These are phyloP conservation scores for Saccharum spontaneum DNA, from an alignment of 176 grass and related monocot species.

Conservation along the genomic window DNA sequence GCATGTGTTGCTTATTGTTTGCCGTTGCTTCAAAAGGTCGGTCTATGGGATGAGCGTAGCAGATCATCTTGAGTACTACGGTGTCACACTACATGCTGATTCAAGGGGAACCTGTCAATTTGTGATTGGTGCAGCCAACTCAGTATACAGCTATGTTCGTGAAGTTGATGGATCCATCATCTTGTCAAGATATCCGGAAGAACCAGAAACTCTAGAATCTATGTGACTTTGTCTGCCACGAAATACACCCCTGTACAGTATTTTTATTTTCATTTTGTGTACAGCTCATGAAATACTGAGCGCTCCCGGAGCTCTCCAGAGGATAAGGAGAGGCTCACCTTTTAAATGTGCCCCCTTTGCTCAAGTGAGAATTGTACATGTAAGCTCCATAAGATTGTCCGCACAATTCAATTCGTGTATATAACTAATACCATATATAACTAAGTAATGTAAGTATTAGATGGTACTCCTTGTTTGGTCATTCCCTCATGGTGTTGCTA, in stretches of 20 bases:
- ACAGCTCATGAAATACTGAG: constrained; percentile 30
- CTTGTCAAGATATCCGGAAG: constrained; percentile 41
- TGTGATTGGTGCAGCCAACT: constrained; percentile 36
- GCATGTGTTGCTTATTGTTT: constrained; percentile 15
- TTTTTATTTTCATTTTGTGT: constrained; percentile 41
- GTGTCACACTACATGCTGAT: constrained; percentile 60
- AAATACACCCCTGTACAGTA: constrained; percentile 31
- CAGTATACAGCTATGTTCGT: constrained; percentile 30
- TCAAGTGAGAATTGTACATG: constrained; percentile 49
- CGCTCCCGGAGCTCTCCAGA: constrained; percentile 36
- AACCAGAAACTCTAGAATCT: constrained; percentile 15
- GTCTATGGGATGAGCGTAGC: constrained; percentile 77
- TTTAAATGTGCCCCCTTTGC: constrained; percentile 41
- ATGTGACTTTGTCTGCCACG: constrained; percentile 22
- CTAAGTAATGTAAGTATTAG: constrained; percentile 24
- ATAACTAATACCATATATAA: not conserved
- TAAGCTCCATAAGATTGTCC: constrained; percentile 37
- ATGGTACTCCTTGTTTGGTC: constrained; percentile 10
- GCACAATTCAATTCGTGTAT: constrained; percentile 13
- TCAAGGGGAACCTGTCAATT: constrained; percentile 66
- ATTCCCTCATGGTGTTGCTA: not conserved
- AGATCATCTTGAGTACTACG: constrained; percentile 84
- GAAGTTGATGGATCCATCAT: constrained; percentile 47
- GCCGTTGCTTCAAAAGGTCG: constrained; percentile 54
- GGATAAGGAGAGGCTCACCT: constrained; percentile 42